Percentiles rank a stretch among this genome's conserved stretches.
Evolutionary conservation across 768 basidiomycete species (phyloP).

Genomic region (Termitomyces bulborhizus): DNA sequence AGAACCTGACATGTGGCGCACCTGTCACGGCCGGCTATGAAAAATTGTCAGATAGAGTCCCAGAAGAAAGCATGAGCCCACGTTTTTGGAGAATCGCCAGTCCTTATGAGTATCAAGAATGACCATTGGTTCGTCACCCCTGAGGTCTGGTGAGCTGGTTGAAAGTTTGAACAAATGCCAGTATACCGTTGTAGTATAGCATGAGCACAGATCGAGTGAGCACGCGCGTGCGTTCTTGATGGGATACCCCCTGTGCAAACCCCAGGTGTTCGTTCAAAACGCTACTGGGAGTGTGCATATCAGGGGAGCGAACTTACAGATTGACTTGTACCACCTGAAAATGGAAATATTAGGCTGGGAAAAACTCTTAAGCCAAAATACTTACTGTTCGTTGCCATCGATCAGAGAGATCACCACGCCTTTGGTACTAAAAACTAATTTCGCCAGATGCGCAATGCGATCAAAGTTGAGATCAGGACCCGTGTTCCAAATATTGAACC

Average conservation of each 20-base stretch:
- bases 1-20: slow-evolving; percentile 72
- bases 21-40: slow-evolving; percentile 65
- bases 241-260: slow-evolving; percentile 36
- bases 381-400: slow-evolving; percentile 82
- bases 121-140: slow-evolving; percentile 84
- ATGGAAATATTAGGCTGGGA: background rate
- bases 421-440: slow-evolving; percentile 88
- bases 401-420: slow-evolving; percentile 77
- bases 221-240: slow-evolving; percentile 37
- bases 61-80: slow-evolving; percentile 26
- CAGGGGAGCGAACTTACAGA: slow-evolving; percentile 45
- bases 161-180: background rate
- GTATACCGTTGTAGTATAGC: slow-evolving; percentile 70
- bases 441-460: slow-evolving; percentile 87
- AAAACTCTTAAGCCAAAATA: slow-evolving; percentile 1
- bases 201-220: slow-evolving; percentile 78
- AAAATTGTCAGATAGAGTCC: background rate
- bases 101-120: slow-evolving; percentile 73
- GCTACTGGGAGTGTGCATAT: background rate
- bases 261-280: background rate
- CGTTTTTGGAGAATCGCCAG: slow-evolving; percentile 87
- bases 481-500: slow-evolving; percentile 89
- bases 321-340: slow-evolving; percentile 81
- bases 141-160: slow-evolving; percentile 18
- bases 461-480: slow-evolving; percentile 88